These are phyloP conservation scores for Globisporangium camurandrum DNA, from an alignment of 352 stramenopile genomes.

Conservation along the genomic window DNA sequence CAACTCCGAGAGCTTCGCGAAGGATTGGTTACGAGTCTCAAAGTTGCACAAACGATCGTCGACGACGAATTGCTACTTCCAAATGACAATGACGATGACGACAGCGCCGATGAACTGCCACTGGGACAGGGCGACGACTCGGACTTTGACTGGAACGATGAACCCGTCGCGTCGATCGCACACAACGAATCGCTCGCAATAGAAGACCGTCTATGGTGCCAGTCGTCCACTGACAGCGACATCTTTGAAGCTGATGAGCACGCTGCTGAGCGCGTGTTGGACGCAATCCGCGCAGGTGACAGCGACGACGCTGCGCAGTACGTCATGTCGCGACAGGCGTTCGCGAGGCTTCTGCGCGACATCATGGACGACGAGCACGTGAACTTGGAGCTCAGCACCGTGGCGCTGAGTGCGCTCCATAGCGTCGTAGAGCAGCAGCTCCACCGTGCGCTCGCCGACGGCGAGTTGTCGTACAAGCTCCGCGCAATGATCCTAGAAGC, in stretches of 20 bases:
- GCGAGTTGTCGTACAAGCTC: conserved; percentile 46
- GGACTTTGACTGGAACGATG: conserved; percentile 44
- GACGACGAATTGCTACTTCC: conserved; percentile 34
- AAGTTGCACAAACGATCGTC: conserved; percentile 31
- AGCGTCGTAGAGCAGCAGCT: conserved; percentile 71
- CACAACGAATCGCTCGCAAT: conserved; percentile 11
- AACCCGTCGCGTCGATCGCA: conserved; percentile 17
- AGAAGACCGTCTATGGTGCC: conserved; percentile 52
- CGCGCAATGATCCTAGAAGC: conserved; percentile 35
- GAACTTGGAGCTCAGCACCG: conserved; percentile 50
- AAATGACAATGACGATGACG: conserved; percentile 22
- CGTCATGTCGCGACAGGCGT: conserved; percentile 55
- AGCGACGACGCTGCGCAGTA: conserved; percentile 46
- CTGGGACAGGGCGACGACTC: conserved; percentile 69
- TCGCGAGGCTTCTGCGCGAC: conserved; percentile 41
- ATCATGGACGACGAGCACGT: conserved; percentile 25
- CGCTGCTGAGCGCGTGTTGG: conserved; percentile 15
- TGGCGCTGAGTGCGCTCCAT: conserved; percentile 70
- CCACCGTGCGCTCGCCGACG: conserved; percentile 42
- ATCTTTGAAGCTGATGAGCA: conserved; percentile 25
- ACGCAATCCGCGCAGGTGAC: conserved; percentile 11
- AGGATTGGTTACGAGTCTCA: conserved; percentile 41
- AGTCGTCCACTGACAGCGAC: conserved; percentile 12
- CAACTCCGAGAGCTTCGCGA: too few relatives aligned
- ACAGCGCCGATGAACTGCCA: conserved; percentile 22